Conservation (phyloP, 805 yeast species). For the Zygotorulaspora florentina region DNA sequence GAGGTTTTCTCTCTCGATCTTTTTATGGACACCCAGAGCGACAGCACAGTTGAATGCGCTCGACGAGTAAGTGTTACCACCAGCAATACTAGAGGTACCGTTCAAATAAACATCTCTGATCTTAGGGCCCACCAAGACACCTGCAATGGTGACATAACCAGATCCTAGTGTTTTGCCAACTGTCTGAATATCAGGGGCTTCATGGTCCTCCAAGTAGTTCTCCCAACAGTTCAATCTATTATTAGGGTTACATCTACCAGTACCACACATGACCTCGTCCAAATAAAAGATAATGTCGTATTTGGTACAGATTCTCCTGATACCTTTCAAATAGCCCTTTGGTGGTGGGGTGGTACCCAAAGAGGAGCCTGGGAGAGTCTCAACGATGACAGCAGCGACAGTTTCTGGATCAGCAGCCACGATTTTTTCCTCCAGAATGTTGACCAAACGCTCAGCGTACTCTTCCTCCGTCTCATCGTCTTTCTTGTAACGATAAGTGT, state of each 20-base stretch:
- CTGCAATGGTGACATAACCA: slow-evolving; percentile 49
- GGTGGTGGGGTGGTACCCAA: slow-evolving; percentile 44
- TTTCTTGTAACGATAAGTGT: slow-evolving; percentile 33
- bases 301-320: slow-evolving; percentile 45
- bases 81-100: slow-evolving; percentile 41
- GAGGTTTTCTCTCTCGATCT: slow-evolving; percentile 34
- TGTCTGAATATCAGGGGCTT: slow-evolving; percentile 45
- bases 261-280: slow-evolving; percentile 58
- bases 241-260: slow-evolving; percentile 43
- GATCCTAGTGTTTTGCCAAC: slow-evolving; percentile 49
- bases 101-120: slow-evolving; percentile 36
- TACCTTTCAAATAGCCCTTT: slow-evolving; percentile 45
- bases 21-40: slow-evolving; percentile 45
- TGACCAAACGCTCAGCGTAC: slow-evolving; percentile 37
- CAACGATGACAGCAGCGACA: slow-evolving; percentile 42
- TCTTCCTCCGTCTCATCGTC: slow-evolving; percentile 39
- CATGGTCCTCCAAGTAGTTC: slow-evolving; percentile 37
- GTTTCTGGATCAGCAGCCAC: slow-evolving; percentile 42
- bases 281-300: slow-evolving; percentile 47
- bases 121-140: slow-evolving; percentile 41
- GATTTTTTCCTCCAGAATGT: slow-evolving; percentile 42
- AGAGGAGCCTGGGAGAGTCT: slow-evolving; percentile 48
- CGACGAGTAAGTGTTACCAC: slow-evolving; percentile 49
- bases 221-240: slow-evolving; percentile 49
- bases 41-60: slow-evolving; percentile 46